Evolutionary conservation across 768 basidiomycete genomes (phyloP).

Genomic region (Trametes cinnabarina): DNA sequence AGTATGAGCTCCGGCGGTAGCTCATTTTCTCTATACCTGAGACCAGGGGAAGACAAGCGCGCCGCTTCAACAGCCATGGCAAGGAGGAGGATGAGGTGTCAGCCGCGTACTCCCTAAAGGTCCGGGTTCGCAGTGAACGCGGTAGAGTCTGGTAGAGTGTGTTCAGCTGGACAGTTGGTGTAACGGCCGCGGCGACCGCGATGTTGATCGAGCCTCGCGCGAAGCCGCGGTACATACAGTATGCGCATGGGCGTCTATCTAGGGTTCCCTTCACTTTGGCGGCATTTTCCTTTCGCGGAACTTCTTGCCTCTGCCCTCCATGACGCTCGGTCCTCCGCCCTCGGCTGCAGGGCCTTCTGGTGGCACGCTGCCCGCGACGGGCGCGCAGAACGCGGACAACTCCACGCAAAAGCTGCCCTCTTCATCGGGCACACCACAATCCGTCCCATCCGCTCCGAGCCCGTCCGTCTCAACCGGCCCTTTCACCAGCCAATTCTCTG

Average conservation of each 20-base stretch:
- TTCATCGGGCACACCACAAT: neutral
- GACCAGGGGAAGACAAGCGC: neutral
- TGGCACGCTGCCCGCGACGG: slow-evolving; percentile 7
- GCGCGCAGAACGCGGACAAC: slow-evolving; percentile 6
- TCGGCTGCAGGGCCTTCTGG: slow-evolving; percentile 42
- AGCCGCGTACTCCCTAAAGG: no score
- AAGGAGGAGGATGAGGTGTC: neutral
- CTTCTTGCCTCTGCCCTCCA: slow-evolving; percentile 19
- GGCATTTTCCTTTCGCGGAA: slow-evolving; percentile 17
- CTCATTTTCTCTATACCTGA: slow-evolving; percentile 37
- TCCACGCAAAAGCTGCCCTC: neutral
- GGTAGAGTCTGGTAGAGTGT: neutral
- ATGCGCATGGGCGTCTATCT: neutral
- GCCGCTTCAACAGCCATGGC: slow-evolving; percentile 9
- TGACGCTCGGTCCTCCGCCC: slow-evolving; percentile 42
- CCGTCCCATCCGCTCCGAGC: neutral
- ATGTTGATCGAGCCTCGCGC: no score
- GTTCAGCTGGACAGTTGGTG: neutral
- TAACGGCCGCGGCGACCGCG: neutral
- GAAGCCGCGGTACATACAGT: neutral
- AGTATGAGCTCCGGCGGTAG: slow-evolving; percentile 67
- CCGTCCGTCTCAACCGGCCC: slow-evolving; percentile 5
- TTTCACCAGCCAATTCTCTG: slow-evolving; percentile 11
- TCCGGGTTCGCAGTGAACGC: no score
- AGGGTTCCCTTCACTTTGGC: neutral